Conservation (phyloP, 2,329 filamentous ascomycete species). For the Neopestalotiopsis clavispora region DNA sequence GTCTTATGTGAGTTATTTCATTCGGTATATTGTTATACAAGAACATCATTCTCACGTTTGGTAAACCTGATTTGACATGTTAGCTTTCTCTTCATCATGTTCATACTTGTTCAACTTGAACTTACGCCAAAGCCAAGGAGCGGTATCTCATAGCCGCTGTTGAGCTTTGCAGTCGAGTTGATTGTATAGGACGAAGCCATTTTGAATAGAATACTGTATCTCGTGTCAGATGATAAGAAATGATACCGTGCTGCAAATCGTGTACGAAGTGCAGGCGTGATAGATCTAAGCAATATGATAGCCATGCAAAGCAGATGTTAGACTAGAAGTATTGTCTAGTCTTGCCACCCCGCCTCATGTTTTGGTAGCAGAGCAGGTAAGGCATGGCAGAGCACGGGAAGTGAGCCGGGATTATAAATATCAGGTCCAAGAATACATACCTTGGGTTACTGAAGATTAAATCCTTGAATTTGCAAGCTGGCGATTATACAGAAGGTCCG, state of each 20-base stretch:
- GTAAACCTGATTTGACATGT: slow-evolving; percentile 47
- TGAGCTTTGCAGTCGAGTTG: slow-evolving; percentile 55
- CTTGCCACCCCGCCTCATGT: background rate
- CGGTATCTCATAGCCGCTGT: slow-evolving; percentile 59
- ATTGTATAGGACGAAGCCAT: slow-evolving; percentile 45
- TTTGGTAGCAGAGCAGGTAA: background rate
- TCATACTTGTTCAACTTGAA: slow-evolving; percentile 15
- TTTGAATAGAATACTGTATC: background rate
- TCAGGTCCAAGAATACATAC: too few species aligned
- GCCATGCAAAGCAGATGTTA: background rate
- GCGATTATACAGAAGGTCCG: too few species aligned
- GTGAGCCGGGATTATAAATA: background rate
- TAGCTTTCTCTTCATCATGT: background rate
- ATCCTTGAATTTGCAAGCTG: too few species aligned
- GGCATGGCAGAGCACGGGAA: background rate
- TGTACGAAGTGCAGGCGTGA: too few species aligned
- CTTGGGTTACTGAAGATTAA: too few species aligned
- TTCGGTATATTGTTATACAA: background rate
- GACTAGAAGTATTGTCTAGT: background rate
- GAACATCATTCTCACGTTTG: slow-evolving; percentile 48
- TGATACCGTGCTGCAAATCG: too few species aligned
- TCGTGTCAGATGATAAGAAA: background rate
- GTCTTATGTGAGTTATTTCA: background rate
- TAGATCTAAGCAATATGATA: too few species aligned
- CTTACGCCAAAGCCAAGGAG: slow-evolving; percentile 59